Evolutionary conservation across 2,329 filamentous ascomycete species (phyloP).

Genomic region (Arthrobotrys sinensis): DNA sequence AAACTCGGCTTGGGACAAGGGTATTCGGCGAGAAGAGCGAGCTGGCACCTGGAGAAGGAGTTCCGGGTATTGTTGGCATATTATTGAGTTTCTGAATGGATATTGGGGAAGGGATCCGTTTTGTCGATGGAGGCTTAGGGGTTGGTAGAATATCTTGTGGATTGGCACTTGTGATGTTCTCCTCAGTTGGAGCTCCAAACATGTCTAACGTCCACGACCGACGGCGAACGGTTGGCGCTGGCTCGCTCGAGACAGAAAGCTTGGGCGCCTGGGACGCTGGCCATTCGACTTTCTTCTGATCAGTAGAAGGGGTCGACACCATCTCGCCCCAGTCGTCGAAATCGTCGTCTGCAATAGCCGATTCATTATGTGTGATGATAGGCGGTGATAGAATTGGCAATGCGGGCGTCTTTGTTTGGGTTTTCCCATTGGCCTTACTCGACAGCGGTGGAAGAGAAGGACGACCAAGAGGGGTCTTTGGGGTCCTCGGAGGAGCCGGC

Average conservation of each 20-base stretch:
- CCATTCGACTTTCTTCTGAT: constrained; percentile 44
- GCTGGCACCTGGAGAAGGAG: constrained; percentile 43
- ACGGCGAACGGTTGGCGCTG: constrained; percentile 23
- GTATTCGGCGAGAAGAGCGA: constrained; percentile 46
- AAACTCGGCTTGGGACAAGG: constrained; percentile 38
- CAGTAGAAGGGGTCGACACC: constrained; percentile 40
- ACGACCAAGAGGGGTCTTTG: constrained; percentile 26
- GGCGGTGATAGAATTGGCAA: constrained; percentile 40
- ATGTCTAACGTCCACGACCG: constrained; percentile 56
- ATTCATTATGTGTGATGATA: constrained; percentile 28
- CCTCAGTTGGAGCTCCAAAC: constrained; percentile 48
- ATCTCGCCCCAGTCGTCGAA: constrained; percentile 61
- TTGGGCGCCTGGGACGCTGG: constrained; percentile 24
- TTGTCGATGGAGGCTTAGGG: constrained; percentile 29
- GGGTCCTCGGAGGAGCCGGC: constrained; percentile 14
- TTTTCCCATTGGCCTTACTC: constrained; percentile 24
- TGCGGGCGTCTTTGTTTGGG: constrained; percentile 28
- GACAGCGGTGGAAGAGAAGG: constrained; percentile 57
- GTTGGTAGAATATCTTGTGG: constrained; percentile 41
- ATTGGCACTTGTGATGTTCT: constrained; percentile 57
- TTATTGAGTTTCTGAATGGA: constrained; percentile 40
- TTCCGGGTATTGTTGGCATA: constrained; percentile 54
- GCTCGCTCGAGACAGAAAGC: constrained; percentile 38
- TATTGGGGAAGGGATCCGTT: constrained; percentile 44
- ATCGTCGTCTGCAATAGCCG: constrained; percentile 45